phyloP scores from a whole-genome alignment of 2,329 filamentous ascomycete species.

The Pseudopithomyces chartarum region DNA sequence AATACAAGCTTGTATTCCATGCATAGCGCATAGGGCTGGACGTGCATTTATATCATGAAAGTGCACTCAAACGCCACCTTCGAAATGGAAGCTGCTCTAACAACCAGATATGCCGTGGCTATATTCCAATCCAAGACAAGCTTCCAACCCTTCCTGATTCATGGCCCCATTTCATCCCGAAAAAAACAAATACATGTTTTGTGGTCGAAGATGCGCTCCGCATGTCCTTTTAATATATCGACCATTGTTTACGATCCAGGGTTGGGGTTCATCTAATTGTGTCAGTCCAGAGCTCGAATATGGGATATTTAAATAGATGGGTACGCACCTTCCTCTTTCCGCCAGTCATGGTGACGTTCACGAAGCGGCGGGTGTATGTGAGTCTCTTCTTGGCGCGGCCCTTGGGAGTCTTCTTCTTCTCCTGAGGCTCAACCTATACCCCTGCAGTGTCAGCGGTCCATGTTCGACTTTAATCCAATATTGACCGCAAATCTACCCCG shows the following conservation, averaged over 20 bases:
- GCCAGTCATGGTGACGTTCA: constrained; percentile 95
- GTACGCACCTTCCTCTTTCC: constrained; percentile 91
- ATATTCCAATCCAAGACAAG: constrained; percentile 31
- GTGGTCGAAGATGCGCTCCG: constrained; percentile 40
- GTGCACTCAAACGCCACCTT: constrained; percentile 43
- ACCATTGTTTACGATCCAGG: constrained; percentile 65
- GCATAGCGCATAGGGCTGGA: constrained; percentile 33
- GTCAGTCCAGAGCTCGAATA: constrained; percentile 15
- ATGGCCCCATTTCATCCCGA: constrained; percentile 45
- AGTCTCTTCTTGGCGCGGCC: constrained; percentile 97
- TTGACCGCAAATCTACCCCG: not conserved
- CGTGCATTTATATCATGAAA: constrained; percentile 48
- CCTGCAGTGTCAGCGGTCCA: constrained; percentile 26
- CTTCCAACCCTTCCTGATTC: constrained; percentile 45
- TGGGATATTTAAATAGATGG: not conserved
- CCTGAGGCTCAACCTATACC: constrained; percentile 78
- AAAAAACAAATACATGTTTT: constrained; percentile 43
- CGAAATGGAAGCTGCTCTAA: constrained; percentile 39
- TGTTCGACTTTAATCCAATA: not conserved
- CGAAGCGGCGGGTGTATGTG: constrained; percentile 95
- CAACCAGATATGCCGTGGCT: constrained; percentile 34
- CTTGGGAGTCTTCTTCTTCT: constrained; percentile 98
- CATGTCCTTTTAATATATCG: constrained; percentile 27
- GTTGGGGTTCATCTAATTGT: constrained; percentile 80
- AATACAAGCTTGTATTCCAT: not conserved